A percentile compares a stretch with the other conserved stretches of the same genome.
Evolutionary conservation across 257 asterid species (phyloP).

Genomic region (Solanum virginianum): DNA sequence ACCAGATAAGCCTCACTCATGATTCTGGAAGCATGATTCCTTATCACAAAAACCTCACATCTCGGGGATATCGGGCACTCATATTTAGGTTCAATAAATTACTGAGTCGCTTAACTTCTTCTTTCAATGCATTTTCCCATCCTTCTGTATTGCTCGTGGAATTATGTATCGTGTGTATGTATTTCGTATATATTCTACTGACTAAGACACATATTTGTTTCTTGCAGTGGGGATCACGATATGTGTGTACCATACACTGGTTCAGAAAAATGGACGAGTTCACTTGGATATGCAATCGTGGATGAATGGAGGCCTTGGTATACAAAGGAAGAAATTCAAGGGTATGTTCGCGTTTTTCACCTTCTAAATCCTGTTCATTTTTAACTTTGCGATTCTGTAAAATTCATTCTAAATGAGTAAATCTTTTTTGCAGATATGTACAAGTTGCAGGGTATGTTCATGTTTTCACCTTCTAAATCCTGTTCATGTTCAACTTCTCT

Average conservation of each 20-base stretch:
- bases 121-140: background rate
- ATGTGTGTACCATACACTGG: constrained; percentile 96
- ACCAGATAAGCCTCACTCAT: constrained; percentile 27
- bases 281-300: constrained; percentile 58
- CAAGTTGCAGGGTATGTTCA: constrained; percentile 80
- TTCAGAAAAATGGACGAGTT: constrained; percentile 78
- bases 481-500: background rate
- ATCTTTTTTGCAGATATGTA: constrained; percentile 27
- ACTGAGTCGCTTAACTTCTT: background rate
- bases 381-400: background rate
- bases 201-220: background rate
- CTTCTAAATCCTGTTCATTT: background rate
- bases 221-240: constrained; percentile 89
- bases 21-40: constrained; percentile 94
- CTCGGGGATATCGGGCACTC: constrained; percentile 71
- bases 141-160: background rate
- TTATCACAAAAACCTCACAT: constrained; percentile 79
- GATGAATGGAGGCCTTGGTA: constrained; percentile 90
- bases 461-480: background rate
- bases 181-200: background rate
- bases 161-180: background rate
- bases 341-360: constrained; percentile 26
- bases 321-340: constrained; percentile 19
- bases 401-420: background rate
- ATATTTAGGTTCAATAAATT: constrained; percentile 40